Evolutionary conservation across 331 rosid species (phyloP).

Genomic region (Pyrus hybrid): DNA sequence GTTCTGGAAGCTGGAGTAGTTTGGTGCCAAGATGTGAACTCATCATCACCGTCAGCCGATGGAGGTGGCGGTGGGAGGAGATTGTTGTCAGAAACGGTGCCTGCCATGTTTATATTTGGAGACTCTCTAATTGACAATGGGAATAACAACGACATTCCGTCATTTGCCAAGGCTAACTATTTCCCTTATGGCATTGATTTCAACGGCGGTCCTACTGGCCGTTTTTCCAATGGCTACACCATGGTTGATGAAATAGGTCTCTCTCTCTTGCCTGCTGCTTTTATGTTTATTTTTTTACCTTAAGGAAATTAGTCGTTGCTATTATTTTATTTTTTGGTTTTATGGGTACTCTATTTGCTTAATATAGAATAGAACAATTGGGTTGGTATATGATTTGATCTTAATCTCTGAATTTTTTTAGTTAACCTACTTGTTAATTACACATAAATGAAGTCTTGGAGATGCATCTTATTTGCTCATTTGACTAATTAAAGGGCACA

Average conservation of each 20-base stretch:
- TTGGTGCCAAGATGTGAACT: constrained; percentile 27
- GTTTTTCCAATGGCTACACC: constrained; percentile 89
- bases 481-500: too few species aligned
- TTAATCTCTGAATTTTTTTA: background rate
- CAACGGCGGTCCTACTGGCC: constrained; percentile 77
- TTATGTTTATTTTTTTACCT: background rate
- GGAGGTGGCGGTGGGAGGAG: background rate
- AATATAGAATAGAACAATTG: background rate
- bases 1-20: background rate
- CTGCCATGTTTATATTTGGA: constrained; percentile 92
- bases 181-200: constrained; percentile 90
- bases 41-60: background rate
- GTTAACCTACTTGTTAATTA: background rate
- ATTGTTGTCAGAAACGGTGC: constrained; percentile 40
- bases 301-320: background rate
- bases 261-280: background rate
- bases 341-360: background rate
- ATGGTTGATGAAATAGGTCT: constrained; percentile 74
- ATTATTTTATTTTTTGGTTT: background rate
- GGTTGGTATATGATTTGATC: background rate
- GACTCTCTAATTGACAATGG: constrained; percentile 93
- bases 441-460: background rate
- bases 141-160: constrained; percentile 72
- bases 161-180: constrained; percentile 88
- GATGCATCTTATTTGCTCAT: too few species aligned